Evolutionary conservation across 306 rosid genomes (phyloP), one percentile per base, ranked within the genome.

Genomic region (Trichosanthes cucumerina): DNA sequence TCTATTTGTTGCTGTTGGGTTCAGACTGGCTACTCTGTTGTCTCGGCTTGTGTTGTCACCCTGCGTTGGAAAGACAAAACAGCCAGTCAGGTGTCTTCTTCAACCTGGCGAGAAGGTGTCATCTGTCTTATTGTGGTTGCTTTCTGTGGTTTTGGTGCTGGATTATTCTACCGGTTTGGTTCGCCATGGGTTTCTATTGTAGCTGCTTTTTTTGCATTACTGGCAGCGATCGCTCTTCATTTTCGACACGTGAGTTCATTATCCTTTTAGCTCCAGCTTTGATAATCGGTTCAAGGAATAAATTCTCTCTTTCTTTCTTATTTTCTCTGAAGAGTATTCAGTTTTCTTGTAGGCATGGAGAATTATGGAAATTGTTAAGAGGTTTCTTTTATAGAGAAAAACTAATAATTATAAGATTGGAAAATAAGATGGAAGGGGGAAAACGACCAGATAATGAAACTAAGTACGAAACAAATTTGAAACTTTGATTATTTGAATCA

Each of bases 1-100:
- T 59, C 28, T 39, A 41, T 11, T 26, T 44, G 39, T 36, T 78
- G 49, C 18, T 78, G 70, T 76, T 86, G 82, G 56, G 83, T 86
- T 86, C 92, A 95, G 99, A 95, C 97, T n/a, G 99, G 97, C 84
- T 95, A 92, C 86, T 92, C 99, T 76, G 92, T 92, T 82, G 99
- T 91, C 76, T 87, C 97, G n/a, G 99, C 99, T 36, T 91, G 97
- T 63, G 97, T 92, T 50, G 80, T 95, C 66, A 81, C 88, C 43
- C 97, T 95, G 85, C 99, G 99, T 78, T 92, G 92, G 96, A 91
- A 82, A 73, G 96, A 85, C 69, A 92, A 79, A 85, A 85, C 88
- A 76, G 52, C 60, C 38, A 75, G 86, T 72, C 91, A 82, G 68
- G 88, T 81, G 52, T 82, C 93, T 33, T 79, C 85, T 73, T 83